Base-by-base conservation (phyloP, 208 protist genomes). In the Porcisia hertigi region DNA sequence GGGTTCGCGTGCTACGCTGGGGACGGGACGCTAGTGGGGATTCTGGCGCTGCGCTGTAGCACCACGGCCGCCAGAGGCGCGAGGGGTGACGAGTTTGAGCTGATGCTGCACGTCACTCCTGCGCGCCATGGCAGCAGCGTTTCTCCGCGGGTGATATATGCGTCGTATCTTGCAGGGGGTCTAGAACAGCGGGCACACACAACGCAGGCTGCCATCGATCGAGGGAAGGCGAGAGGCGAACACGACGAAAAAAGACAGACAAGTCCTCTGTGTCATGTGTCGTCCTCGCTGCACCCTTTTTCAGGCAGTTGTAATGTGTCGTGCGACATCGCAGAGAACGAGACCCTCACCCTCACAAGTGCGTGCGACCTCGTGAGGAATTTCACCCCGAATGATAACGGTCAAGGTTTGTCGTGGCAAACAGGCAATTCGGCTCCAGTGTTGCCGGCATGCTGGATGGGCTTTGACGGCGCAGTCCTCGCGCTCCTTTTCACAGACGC, bases 1-100 rank as follows among this genome's bases (percentile, higher is more conserved):
- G 92, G 81, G 58, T 83, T 96, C 34, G 87, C 86, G 34, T 93
- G 91, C 79, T 96, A 93, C 80, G 67, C 81, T n/a, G 72, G 43
- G 0, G 65, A 86, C 20, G 78, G 85, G 12, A 14, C 58, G 0
- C 49, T 88, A 6, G 36, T 96, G 25, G 92, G 84, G 6, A 75
- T 91, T 54, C 70, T 96, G 41, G 77, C 83, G 7, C 77, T 96
- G 54, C 87, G 85, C 36, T 90, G 85, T 76, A 76, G 75, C 57
- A 66, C 79, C 63, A 73, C 77, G 57, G 54, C 69, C n/a, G 55
- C 71, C 60, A 49, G 55, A 20, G 78, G 77, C 23, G 55, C 60
- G 34, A 53, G 41, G 57, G 49, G 36, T n/a, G 81, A 60, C 14
- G 87, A 92, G 77, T 88, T 91, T 45, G 52, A 62, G 23, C 16